These are phyloP conservation scores for Oryza coarctata DNA, from an alignment of 176 grass and related monocot species.

Conservation along the genomic window DNA sequence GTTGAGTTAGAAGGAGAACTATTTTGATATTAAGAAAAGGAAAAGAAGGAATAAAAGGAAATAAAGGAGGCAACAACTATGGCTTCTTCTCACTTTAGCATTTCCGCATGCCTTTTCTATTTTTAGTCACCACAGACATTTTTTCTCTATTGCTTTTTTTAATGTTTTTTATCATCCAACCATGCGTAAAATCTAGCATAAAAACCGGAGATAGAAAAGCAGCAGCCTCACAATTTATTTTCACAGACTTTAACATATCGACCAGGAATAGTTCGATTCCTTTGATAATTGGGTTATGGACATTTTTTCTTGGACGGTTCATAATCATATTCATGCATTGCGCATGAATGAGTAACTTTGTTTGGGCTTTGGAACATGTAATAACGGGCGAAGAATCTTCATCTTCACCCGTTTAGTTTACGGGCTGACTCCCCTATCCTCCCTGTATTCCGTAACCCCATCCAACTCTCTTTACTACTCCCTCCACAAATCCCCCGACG, in stretches of 20 bases:
- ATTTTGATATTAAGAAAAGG: background rate
- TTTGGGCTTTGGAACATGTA: too few species aligned
- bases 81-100: background rate
- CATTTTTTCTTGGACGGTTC: too few species aligned
- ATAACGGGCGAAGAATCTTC: too few species aligned
- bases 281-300: background rate
- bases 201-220: background rate
- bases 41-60: too few species aligned
- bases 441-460: too few species aligned
- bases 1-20: background rate
- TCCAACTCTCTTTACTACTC: too few species aligned
- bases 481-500: too few species aligned
- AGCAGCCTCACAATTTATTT: background rate
- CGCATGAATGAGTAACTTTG: too few species aligned
- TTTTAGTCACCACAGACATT: constrained; percentile 2
- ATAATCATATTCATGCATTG: too few species aligned
- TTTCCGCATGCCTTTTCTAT: background rate
- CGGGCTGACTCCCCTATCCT: too few species aligned
- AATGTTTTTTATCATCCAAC: background rate
- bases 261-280: background rate
- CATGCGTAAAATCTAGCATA: background rate
- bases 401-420: too few species aligned
- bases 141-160: background rate
- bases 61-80: background rate
- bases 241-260: background rate